Evolutionary conservation across 2,329 filamentous ascomycete genomes (phyloP).

Genomic region (Colletotrichum noveboracense): DNA sequence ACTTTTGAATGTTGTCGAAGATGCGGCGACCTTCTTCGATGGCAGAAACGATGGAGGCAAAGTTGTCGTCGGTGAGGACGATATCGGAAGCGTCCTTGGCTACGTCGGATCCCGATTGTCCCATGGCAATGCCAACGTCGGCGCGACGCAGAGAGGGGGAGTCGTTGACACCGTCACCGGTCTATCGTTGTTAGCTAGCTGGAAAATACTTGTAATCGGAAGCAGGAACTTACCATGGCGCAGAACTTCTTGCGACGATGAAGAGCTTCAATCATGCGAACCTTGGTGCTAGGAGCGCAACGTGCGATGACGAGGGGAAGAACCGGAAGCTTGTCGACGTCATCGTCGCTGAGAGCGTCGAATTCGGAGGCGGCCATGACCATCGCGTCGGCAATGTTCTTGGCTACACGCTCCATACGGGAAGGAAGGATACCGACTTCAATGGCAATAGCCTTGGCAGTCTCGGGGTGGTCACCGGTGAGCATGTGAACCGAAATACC

Average conservation of each 20-base stretch:
- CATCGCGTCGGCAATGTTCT: slow-evolving; percentile 57
- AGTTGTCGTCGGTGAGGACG: slow-evolving; percentile 71
- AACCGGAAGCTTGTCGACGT: slow-evolving; percentile 64
- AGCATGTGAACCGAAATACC: slow-evolving; percentile 66
- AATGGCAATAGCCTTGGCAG: slow-evolving; percentile 61
- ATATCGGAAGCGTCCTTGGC: slow-evolving; percentile 65
- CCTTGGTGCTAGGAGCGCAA: slow-evolving; percentile 70
- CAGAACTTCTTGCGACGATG: slow-evolving; percentile 65
- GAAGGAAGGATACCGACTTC: slow-evolving; percentile 61
- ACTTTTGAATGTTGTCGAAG: slow-evolving; percentile 72
- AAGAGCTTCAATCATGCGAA: slow-evolving; percentile 67
- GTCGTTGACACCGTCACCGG: slow-evolving; percentile 71
- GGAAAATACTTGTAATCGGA: neutral
- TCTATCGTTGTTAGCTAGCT: slow-evolving; percentile 37
- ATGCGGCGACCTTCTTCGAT: slow-evolving; percentile 69
- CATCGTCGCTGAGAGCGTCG: slow-evolving; percentile 61
- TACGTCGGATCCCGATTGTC: slow-evolving; percentile 66
- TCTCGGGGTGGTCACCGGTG: slow-evolving; percentile 65
- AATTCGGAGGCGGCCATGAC: slow-evolving; percentile 66
- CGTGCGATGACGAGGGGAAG: slow-evolving; percentile 68
- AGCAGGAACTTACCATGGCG: slow-evolving; percentile 47
- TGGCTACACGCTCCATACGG: slow-evolving; percentile 48
- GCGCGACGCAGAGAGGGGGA: slow-evolving; percentile 66
- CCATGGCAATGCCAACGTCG: slow-evolving; percentile 72
- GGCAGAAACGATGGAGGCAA: slow-evolving; percentile 67